These are phyloP conservation scores for Lactifluus pinguis DNA, from an alignment of 768 basidiomycete species.

Conservation along the genomic window DNA sequence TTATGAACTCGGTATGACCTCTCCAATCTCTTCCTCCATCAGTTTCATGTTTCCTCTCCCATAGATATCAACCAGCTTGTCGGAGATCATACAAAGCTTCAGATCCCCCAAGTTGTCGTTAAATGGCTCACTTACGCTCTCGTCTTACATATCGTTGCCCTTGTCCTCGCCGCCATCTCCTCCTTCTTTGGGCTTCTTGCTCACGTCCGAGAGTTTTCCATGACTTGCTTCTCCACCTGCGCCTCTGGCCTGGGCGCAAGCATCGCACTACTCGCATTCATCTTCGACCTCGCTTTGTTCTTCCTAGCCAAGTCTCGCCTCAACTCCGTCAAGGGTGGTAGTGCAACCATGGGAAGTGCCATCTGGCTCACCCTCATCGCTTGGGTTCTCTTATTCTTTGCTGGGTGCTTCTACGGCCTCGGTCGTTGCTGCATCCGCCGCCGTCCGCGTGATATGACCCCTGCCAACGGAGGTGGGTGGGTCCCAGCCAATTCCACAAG, in stretches of 20 bases:
- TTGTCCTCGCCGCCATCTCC: conserved; percentile 60
- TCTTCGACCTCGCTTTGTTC: conserved; percentile 89
- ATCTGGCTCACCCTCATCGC: conserved; percentile 88
- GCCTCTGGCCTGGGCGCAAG: conserved; percentile 74
- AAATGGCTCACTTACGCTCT: conserved; percentile 96
- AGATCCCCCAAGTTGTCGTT: conserved; percentile 75
- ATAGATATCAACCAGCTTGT: conserved; percentile 78
- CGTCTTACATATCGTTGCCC: conserved; percentile 84
- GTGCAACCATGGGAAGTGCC: conserved; percentile 75
- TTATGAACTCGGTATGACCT: conserved; percentile 69
- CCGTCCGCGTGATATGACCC: conserved; percentile 34
- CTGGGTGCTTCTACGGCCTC: conserved; percentile 78
- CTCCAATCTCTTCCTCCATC: neutral
- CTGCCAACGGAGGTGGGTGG: conserved; percentile 19
- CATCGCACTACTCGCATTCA: conserved; percentile 76
- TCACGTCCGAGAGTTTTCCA: conserved; percentile 79
- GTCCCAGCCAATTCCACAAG: conserved; percentile 16
- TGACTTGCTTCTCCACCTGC: conserved; percentile 74
- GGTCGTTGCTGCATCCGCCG: conserved; percentile 79
- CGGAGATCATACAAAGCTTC: conserved; percentile 50
- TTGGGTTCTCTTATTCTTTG: conserved; percentile 81
- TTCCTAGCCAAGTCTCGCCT: conserved; percentile 83
- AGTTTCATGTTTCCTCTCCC: neutral
- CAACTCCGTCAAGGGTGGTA: conserved; percentile 59
- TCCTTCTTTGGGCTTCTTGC: conserved; percentile 81